Evolutionary conservation across 1,284 basidiomycete species (phyloP).

Genomic region (Pseudomicrostroma phylloplanum): DNA sequence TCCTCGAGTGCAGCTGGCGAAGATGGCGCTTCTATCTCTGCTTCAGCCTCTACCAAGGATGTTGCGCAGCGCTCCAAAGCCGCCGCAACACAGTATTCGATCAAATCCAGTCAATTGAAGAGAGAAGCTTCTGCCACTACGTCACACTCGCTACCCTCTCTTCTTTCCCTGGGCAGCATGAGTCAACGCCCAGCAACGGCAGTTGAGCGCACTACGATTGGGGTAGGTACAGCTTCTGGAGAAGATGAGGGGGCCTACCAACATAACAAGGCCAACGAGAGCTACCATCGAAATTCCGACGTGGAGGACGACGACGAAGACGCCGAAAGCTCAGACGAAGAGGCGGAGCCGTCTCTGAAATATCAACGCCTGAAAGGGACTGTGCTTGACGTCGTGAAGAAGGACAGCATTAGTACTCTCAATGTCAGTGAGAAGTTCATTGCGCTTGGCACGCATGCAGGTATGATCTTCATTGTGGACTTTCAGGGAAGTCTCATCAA

Average conservation of each 20-base stretch:
- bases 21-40: too few species aligned
- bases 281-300: slow-evolving; percentile 3
- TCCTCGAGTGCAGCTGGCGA: too few species aligned
- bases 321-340: slow-evolving; percentile 12
- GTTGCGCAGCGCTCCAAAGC: too few species aligned
- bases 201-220: not conserved
- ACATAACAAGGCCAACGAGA: not conserved
- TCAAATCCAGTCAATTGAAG: too few species aligned
- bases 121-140: too few species aligned
- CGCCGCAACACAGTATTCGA: too few species aligned
- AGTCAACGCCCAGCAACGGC: not conserved
- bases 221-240: not conserved
- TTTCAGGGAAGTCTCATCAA: slow-evolving; percentile 75
- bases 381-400: slow-evolving; percentile 72
- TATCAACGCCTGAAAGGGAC: slow-evolving; percentile 75
- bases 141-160: too few species aligned
- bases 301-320: slow-evolving; percentile 20
- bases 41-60: too few species aligned
- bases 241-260: not conserved
- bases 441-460: slow-evolving; percentile 81
- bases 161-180: not conserved
- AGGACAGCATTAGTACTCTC: slow-evolving; percentile 59
- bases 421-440: slow-evolving; percentile 69
- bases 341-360: slow-evolving; percentile 62
- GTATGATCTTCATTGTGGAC: slow-evolving; percentile 80